Conservation (phyloP, 306 rosid species). For the Cucurbita moschata region DNA sequence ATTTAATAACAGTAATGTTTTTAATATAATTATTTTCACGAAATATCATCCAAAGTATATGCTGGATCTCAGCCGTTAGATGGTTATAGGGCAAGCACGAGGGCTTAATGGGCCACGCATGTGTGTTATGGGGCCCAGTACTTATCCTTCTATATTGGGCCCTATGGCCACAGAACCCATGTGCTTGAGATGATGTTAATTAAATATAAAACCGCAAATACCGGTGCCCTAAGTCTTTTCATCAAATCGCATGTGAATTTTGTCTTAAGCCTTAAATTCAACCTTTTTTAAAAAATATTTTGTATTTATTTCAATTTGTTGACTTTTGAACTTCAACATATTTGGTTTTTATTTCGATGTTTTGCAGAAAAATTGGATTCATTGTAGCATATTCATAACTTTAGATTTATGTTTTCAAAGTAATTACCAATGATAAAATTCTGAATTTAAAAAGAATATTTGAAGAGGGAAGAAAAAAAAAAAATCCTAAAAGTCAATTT, state of each 20-base stretch:
- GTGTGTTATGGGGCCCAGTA: not conserved
- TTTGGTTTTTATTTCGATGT: not conserved
- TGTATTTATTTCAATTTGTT: not conserved
- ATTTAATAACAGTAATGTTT: not conserved
- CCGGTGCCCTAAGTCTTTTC: not conserved
- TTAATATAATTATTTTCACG: not conserved
- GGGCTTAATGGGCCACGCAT: not conserved
- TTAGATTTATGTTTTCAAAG: too few species aligned
- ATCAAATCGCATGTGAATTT: not conserved
- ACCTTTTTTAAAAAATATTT: not conserved
- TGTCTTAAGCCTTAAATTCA: not conserved
- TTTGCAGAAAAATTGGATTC: too few species aligned
- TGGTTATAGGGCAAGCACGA: not conserved
- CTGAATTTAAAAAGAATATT: too few species aligned
- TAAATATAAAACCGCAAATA: not conserved
- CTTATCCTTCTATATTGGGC: not conserved
- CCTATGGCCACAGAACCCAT: not conserved
- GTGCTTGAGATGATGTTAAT: not conserved
- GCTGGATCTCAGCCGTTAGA: not conserved
- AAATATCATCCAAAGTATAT: not conserved
- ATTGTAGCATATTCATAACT: too few species aligned
- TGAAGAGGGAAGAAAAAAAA: too few species aligned
- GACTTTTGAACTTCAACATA: not conserved
- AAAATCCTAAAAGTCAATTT: too few species aligned
- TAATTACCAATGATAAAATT: too few species aligned